A percentile compares a stretch with the other conserved stretches of the same genome.
Conservation (phyloP, 495 filamentous ascomycete genomes). For the Tuber magnatum region DNA sequence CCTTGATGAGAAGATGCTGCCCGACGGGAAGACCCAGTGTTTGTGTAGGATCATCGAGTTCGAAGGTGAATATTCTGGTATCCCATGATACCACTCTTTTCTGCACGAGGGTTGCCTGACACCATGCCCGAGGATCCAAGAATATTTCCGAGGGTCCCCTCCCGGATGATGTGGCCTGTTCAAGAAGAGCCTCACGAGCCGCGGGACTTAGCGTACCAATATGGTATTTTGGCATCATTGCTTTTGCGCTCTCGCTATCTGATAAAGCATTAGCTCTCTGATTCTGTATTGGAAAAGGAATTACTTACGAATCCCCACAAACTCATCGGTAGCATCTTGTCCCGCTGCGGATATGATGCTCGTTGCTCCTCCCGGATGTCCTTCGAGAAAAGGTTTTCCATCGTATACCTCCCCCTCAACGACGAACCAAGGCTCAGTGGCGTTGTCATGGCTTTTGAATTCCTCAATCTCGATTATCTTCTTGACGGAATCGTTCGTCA, state of each 20-base stretch:
- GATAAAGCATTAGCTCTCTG: constrained; percentile 21
- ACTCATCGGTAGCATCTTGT: constrained; percentile 83
- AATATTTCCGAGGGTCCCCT: constrained; percentile 48
- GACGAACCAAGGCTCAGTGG: constrained; percentile 77
- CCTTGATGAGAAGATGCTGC: constrained; percentile 81
- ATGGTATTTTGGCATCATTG: constrained; percentile 85
- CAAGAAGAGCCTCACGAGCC: constrained; percentile 49
- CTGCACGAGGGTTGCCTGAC: constrained; percentile 55
- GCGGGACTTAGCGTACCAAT: constrained; percentile 66
- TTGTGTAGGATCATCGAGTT: constrained; percentile 65
- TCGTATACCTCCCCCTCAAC: constrained; percentile 90
- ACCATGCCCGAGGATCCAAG: constrained; percentile 66
- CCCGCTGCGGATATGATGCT: constrained; percentile 82
- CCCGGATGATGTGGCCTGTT: neutral
- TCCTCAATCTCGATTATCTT: constrained; percentile 63
- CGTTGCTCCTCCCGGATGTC: constrained; percentile 80
- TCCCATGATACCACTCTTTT: constrained; percentile 69
- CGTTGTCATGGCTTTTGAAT: constrained; percentile 60
- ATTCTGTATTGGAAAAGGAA: neutral
- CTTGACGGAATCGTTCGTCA: constrained; percentile 66
- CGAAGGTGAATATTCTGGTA: constrained; percentile 75
- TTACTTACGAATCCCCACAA: constrained; percentile 82
- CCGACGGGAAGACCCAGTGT: constrained; percentile 73
- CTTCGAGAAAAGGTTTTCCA: constrained; percentile 73
- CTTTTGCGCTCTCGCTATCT: constrained; percentile 90